A percentile compares a stretch with the other conserved stretches of the same genome.
Conservation (phyloP, 257 asterid genomes). For the Petunia secreta region DNA sequence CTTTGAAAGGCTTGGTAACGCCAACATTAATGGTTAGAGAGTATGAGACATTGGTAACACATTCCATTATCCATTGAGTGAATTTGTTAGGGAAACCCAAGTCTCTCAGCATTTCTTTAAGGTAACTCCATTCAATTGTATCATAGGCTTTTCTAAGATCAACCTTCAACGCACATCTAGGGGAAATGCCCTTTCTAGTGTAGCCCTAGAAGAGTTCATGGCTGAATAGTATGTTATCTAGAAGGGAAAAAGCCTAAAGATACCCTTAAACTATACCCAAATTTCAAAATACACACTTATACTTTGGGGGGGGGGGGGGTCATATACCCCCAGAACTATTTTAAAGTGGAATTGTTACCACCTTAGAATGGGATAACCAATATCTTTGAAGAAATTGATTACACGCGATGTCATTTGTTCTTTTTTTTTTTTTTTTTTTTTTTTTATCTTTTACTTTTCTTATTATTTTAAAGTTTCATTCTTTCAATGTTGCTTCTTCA, state of each 20-base stretch:
- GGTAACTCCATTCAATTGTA: not conserved
- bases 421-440: no score
- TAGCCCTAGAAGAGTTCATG: not conserved
- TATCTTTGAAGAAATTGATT: no score
- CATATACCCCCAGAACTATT: no score
- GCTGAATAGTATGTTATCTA: not conserved
- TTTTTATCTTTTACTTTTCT: no score
- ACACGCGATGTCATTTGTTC: no score
- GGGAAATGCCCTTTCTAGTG: not conserved
- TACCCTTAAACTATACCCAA: no score
- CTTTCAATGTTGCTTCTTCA: no score
- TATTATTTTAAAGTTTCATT: no score
- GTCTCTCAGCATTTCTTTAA: not conserved
- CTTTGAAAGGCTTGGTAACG: not conserved
- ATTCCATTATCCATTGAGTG: not conserved
- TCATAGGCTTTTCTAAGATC: constrained; percentile 10
- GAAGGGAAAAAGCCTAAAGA: not conserved
- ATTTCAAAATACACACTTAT: no score
- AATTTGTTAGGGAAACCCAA: not conserved
- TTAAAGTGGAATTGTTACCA: no score
- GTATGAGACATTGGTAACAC: not conserved
- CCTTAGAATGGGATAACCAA: no score
- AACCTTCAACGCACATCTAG: constrained; percentile 9
- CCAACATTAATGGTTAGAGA: not conserved
- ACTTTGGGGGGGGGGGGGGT: no score